Percentiles rank a stretch among this genome's conserved stretches.
Conservation (phyloP, 352 stramenopile species). For the Globisporangium paddicum region DNA sequence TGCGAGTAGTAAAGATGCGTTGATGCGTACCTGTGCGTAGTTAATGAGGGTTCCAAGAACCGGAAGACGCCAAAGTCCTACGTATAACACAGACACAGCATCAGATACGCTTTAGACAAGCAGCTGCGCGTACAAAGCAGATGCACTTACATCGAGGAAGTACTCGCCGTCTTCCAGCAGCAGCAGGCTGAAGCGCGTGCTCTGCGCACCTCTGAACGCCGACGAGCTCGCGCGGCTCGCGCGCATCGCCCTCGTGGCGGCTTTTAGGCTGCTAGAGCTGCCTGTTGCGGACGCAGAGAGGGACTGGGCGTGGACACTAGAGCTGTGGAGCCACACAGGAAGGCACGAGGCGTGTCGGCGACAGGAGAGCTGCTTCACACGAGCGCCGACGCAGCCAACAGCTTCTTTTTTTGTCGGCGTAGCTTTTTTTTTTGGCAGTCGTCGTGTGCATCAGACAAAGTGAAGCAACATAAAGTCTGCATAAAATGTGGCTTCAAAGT, state of each 20-base stretch:
- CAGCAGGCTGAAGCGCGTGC: slow-evolving; percentile 88
- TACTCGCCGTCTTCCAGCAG: slow-evolving; percentile 93
- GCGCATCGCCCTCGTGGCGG: not conserved
- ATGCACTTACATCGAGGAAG: slow-evolving; percentile 84
- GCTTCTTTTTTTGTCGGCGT: too few species aligned
- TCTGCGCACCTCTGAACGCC: slow-evolving; percentile 17
- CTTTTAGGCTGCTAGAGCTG: too few species aligned
- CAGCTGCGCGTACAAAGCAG: not conserved
- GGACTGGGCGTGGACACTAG: too few species aligned
- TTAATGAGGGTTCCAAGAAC: slow-evolving; percentile 56
- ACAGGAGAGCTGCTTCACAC: not conserved
- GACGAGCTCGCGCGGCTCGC: not conserved
- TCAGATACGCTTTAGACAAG: not conserved
- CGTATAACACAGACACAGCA: not conserved
- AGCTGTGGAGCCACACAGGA: not conserved
- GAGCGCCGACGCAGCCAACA: too few species aligned
- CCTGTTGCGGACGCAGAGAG: too few species aligned
- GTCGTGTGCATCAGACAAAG: too few species aligned
- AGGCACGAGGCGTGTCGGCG: not conserved
- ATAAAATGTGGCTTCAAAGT: too few species aligned
- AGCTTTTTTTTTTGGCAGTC: too few species aligned
- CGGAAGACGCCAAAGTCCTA: slow-evolving; percentile 84
- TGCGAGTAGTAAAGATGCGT: not conserved
- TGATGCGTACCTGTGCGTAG: slow-evolving; percentile 39
- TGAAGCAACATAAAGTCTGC: too few species aligned